phyloP scores from a whole-genome alignment of 179 eudicot genomes.

The Actinidia chinensis region DNA sequence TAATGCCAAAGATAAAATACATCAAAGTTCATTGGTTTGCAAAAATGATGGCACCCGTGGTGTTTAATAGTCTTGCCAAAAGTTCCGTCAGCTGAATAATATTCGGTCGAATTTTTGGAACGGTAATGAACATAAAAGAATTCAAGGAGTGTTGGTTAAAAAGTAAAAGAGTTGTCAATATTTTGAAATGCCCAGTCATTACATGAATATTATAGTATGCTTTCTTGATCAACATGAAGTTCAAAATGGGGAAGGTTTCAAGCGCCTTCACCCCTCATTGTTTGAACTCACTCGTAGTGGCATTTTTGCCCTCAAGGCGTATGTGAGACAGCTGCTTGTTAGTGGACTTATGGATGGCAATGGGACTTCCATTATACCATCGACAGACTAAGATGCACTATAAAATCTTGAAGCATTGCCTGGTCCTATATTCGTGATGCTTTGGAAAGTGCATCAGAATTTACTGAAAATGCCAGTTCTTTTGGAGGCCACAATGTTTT shows the following conservation, averaged over 20 bases:
- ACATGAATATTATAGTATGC: constrained; percentile 84
- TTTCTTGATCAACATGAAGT: constrained; percentile 95
- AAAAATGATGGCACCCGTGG: constrained; percentile 28
- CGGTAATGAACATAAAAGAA: constrained; percentile 16
- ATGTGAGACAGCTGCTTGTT: constrained; percentile 82
- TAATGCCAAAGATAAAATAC: constrained; percentile 63
- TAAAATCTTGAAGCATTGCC: constrained; percentile 82
- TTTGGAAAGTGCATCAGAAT: constrained; percentile 58
- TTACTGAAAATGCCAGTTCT: constrained; percentile 41
- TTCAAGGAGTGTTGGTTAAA: constrained; percentile 22
- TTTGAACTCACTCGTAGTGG: constrained; percentile 71
- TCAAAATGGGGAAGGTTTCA: constrained; percentile 69
- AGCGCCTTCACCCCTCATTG: constrained; percentile 66
- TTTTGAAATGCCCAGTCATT: constrained; percentile 85
- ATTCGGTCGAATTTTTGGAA: constrained; percentile 22
- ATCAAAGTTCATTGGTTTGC: constrained; percentile 39
- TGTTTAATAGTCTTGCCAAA: constrained; percentile 11
- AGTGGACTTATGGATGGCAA: constrained; percentile 74
- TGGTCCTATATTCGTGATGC: constrained; percentile 59
- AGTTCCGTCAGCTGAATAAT: constrained; percentile 27
- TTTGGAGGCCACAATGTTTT: constrained; percentile 63
- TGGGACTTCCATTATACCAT: constrained; percentile 44
- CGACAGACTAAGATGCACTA: constrained; percentile 62
- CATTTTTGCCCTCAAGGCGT: constrained; percentile 76
- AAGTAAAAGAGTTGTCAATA: constrained; percentile 44